Base-by-base conservation (phyloP, 495 filamentous ascomycete species). In the Rhypophila decipiens region DNA sequence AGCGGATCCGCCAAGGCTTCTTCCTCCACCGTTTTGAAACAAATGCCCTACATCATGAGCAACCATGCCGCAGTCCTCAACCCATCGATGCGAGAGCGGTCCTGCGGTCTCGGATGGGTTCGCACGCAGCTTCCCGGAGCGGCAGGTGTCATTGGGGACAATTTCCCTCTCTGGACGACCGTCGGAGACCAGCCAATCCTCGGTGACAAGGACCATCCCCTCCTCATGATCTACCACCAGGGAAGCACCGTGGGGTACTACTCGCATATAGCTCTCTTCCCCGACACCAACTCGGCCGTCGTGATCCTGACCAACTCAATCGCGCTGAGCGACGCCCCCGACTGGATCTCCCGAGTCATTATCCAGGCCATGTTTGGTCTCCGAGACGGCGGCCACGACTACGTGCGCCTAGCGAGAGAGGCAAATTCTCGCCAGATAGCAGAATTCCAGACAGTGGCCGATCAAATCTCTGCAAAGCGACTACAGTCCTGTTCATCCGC, bases 321-420 rank as follows among this genome's bases (percentile, higher is more conserved):
- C 15, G 13, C 53, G 8, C 46, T 60, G 13, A 55, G 50, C 23
- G 64, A 67, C 34, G 40, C 39, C 1, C 29, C 60, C 18, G 64
- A 66, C 50, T 67, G 55, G 55, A 49, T 66, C 15, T 33, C 41
- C 17, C 60, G 60, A 24, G 22, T 57, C 7, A n/a, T 58, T 15
- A 46, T 64, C 18, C 38, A 57, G 29, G 39, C 47, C 0, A 36
- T 66, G 1, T 50, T 66, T 5, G 46, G 48, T 21, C 31, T 46
- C 18, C 23, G 20, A 7, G 38, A 37, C 0, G 17, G 17, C 1
- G 19, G n/a, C n/a, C n/a, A 23, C 7, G 27, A 48, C 7, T 56
- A 52, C 19, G 44, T 52, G 19, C 7, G n/a, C 7, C 22, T 56
- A 9, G 53, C 49, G 3, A 11, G 4, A 12, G 12, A 33, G 20